Conservation (phyloP, 2,329 filamentous ascomycete species). For the Ophiosphaerella narmari region DNA sequence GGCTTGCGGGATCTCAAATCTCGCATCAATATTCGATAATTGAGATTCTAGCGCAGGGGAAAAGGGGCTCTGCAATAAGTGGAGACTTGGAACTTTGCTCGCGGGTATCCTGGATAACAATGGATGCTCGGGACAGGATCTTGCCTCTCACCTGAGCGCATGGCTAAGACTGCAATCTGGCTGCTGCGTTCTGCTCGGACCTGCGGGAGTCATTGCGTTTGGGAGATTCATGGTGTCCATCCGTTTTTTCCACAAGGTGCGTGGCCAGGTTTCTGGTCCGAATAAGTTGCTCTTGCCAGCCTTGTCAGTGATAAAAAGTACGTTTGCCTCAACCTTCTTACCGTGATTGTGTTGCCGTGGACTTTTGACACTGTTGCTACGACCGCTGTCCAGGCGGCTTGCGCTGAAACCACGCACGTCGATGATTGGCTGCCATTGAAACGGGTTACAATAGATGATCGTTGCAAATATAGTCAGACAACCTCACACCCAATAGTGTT, state of each 20-base stretch:
- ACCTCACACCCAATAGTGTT: slow-evolving; percentile 1
- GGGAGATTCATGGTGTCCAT: not conserved
- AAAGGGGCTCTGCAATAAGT: not conserved
- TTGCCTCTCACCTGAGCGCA: slow-evolving; percentile 11
- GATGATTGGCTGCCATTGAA: slow-evolving; percentile 4
- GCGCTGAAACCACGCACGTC: not conserved
- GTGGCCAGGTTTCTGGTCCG: not conserved
- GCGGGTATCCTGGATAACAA: slow-evolving; percentile 14
- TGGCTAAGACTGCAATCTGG: slow-evolving; percentile 19
- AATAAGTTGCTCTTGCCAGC: not conserved
- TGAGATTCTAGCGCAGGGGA: slow-evolving; percentile 2
- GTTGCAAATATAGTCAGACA: slow-evolving; percentile 1
- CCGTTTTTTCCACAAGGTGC: slow-evolving; percentile 9
- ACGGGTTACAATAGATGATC: not conserved
- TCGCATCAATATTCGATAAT: not conserved
- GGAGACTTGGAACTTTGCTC: not conserved
- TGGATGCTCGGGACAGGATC: slow-evolving; percentile 13
- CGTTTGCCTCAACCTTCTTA: too few relatives aligned
- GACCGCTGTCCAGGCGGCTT: not conserved
- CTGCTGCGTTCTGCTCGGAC: slow-evolving; percentile 23
- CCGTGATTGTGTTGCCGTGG: not conserved
- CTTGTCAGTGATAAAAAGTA: not conserved
- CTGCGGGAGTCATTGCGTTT: slow-evolving; percentile 15
- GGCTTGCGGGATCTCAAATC: slow-evolving; percentile 1
- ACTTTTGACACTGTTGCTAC: not conserved